These are phyloP conservation scores for Pythium plurisporium DNA, from an alignment of 352 stramenopile species.

Conservation along the genomic window DNA sequence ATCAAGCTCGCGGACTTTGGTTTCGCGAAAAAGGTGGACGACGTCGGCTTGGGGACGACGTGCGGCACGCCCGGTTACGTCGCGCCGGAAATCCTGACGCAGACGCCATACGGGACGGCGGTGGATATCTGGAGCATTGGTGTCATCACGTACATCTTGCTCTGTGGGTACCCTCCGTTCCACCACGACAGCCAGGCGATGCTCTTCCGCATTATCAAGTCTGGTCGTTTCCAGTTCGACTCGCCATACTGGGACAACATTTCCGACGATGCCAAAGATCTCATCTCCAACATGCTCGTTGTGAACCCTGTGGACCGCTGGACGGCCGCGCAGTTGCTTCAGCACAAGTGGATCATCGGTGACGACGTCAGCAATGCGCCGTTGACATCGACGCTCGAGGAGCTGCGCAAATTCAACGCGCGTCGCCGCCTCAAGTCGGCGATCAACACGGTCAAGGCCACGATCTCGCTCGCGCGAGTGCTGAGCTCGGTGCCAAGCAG, in stretches of 20 bases:
- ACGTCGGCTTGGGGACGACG: constrained; percentile 51
- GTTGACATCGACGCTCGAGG: constrained; percentile 80
- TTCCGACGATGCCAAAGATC: constrained; percentile 91
- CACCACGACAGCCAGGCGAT: constrained; percentile 89
- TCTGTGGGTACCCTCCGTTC: constrained; percentile 83
- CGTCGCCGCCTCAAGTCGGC: constrained; percentile 93
- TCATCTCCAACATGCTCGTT: constrained; percentile 92
- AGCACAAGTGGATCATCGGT: constrained; percentile 89
- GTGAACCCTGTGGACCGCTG: constrained; percentile 80
- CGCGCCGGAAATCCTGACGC: constrained; percentile 73
- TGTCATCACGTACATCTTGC: constrained; percentile 84
- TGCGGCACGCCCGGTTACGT: constrained; percentile 78
- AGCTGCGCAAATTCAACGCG: constrained; percentile 92
- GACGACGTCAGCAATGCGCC: constrained; percentile 58
- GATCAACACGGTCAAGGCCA: constrained; percentile 87
- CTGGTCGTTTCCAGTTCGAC: constrained; percentile 90
- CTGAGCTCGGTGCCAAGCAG: constrained; percentile 30
- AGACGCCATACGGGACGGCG: constrained; percentile 63
- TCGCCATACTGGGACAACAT: constrained; percentile 95
- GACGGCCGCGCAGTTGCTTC: constrained; percentile 61
- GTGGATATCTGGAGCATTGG: constrained; percentile 91
- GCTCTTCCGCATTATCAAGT: constrained; percentile 77
- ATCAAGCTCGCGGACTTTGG: constrained; percentile 86
- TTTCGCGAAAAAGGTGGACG: constrained; percentile 71
- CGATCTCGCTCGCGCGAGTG: constrained; percentile 71